Conservation (phyloP, 805 yeast species). For the Starmerella sirachaensis region DNA sequence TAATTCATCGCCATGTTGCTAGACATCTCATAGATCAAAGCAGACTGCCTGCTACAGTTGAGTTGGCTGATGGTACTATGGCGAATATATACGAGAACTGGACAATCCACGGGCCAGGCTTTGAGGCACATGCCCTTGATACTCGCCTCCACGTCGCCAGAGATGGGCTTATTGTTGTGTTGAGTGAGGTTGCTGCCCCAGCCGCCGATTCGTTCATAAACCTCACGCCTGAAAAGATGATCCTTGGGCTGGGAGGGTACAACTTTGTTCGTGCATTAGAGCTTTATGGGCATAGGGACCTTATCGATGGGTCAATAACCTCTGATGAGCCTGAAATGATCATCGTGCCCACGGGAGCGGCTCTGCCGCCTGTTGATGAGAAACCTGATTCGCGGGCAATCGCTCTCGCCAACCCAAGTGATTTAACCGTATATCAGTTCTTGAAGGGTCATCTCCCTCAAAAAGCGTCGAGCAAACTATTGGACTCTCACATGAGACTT, state of each 20-base stretch:
- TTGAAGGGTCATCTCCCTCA: slow-evolving; percentile 32
- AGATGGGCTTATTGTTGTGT: slow-evolving; percentile 32
- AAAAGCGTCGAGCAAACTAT: slow-evolving; percentile 24
- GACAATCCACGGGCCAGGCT: slow-evolving; percentile 4
- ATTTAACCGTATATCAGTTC: slow-evolving; percentile 47
- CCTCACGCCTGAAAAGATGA: slow-evolving; percentile 45
- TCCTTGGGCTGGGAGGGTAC: slow-evolving; percentile 48
- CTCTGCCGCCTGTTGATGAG: not conserved
- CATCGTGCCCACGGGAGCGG: slow-evolving; percentile 34
- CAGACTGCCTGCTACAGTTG: slow-evolving; percentile 9
- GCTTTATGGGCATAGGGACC: slow-evolving; percentile 42
- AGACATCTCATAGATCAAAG: slow-evolving; percentile 7
- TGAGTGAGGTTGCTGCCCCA: slow-evolving; percentile 6
- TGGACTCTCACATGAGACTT: slow-evolving; percentile 28
- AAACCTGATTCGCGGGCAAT: not conserved
- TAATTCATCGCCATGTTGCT: slow-evolving; percentile 14
- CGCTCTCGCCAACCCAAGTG: not conserved
- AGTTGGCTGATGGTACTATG: slow-evolving; percentile 16
- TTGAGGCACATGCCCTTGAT: not conserved
- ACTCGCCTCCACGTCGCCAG: slow-evolving; percentile 28
- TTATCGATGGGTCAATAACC: slow-evolving; percentile 42
- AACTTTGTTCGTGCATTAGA: slow-evolving; percentile 58
- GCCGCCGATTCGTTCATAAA: slow-evolving; percentile 22
- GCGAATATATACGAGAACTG: slow-evolving; percentile 7
- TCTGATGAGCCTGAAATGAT: slow-evolving; percentile 42